Base-by-base conservation (phyloP, 2,329 filamentous ascomycete species). In the Thielaviopsis musarum region DNA sequence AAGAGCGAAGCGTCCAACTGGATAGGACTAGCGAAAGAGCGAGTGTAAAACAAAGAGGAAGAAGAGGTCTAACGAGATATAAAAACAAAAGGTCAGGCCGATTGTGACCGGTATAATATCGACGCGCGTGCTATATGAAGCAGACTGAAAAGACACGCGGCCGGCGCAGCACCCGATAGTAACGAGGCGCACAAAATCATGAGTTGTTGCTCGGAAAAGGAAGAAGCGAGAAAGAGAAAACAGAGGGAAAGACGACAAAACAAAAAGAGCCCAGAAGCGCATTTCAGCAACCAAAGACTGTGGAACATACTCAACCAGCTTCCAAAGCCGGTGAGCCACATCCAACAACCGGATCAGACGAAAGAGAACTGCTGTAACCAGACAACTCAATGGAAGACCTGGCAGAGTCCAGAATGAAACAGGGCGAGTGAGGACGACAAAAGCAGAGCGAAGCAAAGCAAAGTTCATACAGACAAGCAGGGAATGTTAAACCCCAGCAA, bases 11-110 rank as follows among this genome's bases (percentile, higher is more conserved):
- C 51, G 38, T 45, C 38, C 38, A 45, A 45, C 38, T 45, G 38
- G 24, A 21, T 17, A 54, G 52, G 24, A 54, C 24, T 13, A n/a
- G 22, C 6, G n/a, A 54, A 10, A 28, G 24, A 54, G 24, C 13
- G 52, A 34, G 17, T 30, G 9, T 10, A n/a, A 54, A 34, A 34
- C 24, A 17, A 54, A 54, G 22, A 5, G 34, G 9, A 26, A 26
- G 51, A 15, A 52, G 26, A 54, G 38, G 17, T 45, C 38, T 45
- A 54, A n/a, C 13, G 17, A 45, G 26, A 64, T 63, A 58, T 65
- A 65, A 64, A 66, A 66, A 69, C 63, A 63, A 66, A 62, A 64
- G 56, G 54, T 59, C 26, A 12, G 30, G 30, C 10, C 9, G 30
- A 34, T 12, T 45, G 38, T 45, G 15, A n/a, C 38, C 38, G n/a